Base-by-base conservation (phyloP, 2,329 filamentous ascomycete species). In the Pseudogymnoascus sp. region DNA sequence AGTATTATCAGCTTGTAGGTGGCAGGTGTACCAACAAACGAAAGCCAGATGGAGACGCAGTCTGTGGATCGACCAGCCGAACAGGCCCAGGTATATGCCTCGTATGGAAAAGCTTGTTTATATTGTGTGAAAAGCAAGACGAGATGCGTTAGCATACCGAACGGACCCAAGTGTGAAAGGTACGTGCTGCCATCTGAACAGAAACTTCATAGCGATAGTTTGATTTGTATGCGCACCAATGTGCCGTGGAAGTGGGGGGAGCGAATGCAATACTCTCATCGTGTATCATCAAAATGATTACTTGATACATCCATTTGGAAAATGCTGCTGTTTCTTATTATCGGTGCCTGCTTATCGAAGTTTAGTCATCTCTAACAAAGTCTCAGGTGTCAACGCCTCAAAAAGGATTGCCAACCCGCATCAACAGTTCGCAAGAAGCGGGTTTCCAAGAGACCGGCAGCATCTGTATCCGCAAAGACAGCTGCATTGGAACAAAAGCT, bases 401-500 rank as follows among this genome's bases (percentile, higher is more conserved):
- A 52, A n/a, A 67, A 67, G 21, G 60, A 62, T 28, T 67, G 65
- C 23, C 62, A 65, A 12, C 63, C 64, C 14, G 60, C 62, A 35
- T 37, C 43, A 31, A 62, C 58, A 35, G 59, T 52, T 12, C 60
- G 61, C 5, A 63, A 62, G 12, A 67, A 63, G 61, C 37, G 59
- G 9, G 55, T 35, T 37, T 61, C 41, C 11, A 67, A 61, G 52
- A 62, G 55, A 18, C 40, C 61, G 28, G 63, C 64, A 33, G 58
- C 63, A 16, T 45, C 60, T 59, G 38, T 9, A 18, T 55, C 49
- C 16, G 28, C 25, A n/a, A 67, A 65, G 38, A 66, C 65, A 16
- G 65, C 65, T 49, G 63, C 63, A 18, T 62, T 67, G 5, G 65
- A 67, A 55, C 43, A 65, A 45, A 67, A 66, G 23, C 63, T 67